phyloP scores from a whole-genome alignment of 345 rosid genomes.

The Arabidopsis suecica region DNA sequence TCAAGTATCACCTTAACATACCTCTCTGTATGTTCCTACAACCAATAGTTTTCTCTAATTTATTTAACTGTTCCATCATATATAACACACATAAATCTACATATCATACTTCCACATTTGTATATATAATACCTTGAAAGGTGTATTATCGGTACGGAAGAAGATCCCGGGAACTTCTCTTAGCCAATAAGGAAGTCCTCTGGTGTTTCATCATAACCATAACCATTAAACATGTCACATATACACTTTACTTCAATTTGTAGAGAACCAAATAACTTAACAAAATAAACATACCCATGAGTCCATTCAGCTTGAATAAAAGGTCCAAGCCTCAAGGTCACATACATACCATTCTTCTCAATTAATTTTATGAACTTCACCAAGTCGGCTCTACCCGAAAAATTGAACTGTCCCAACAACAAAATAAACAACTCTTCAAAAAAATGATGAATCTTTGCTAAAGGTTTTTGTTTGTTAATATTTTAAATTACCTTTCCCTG shows the following conservation, averaged over 20 bases:
- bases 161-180: conserved; percentile 72
- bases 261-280: background rate
- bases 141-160: conserved; percentile 77
- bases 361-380: conserved; percentile 76
- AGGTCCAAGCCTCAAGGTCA: conserved; percentile 77
- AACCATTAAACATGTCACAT: conserved; percentile 25
- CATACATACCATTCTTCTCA: conserved; percentile 63
- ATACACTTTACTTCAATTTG: background rate
- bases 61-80: background rate
- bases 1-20: conserved; percentile 54
- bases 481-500: conserved; percentile 43
- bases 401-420: conserved; percentile 58
- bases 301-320: conserved; percentile 98
- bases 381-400: conserved; percentile 70
- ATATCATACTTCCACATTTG: conserved; percentile 3
- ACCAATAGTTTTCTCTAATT: background rate
- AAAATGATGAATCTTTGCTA: background rate
- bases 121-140: conserved; percentile 67
- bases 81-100: background rate
- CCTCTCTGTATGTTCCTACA: conserved; percentile 63
- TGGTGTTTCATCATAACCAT: conserved; percentile 36
- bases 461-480: conserved; percentile 5
- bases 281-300: conserved; percentile 69
- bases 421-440: background rate
- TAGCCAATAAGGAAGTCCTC: conserved; percentile 94